Base-by-base conservation (phyloP, 257 asterid species). In the Orobanche coerulescens region DNA sequence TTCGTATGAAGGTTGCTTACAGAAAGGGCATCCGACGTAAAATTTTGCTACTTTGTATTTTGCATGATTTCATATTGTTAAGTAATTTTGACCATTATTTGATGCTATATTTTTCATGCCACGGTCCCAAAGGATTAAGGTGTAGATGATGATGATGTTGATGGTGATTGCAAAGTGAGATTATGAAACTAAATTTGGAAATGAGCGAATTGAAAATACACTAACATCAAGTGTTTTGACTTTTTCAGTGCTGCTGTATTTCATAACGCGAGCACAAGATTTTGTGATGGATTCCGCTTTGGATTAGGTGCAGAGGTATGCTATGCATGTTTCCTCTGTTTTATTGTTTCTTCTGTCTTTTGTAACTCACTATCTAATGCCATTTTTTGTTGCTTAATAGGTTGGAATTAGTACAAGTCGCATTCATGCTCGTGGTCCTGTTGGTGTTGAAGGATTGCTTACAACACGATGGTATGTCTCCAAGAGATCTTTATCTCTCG, bases 371-470 rank as follows among this genome's bases (percentile, higher is more conserved):
- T 59, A 15, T 39, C 37, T 58, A 26, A 50, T 43, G 30, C 23
- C 23, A 23, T 28, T 64, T 58, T 18, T 33, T 57, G 40, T 43
- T 50, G 43, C 67, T 72, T 43, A 68, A 40, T 73, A 87, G 96
- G 96, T 87, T 48, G 96, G 96, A 65, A 79, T 84, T 60, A 87
- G 96, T 76, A 87, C 94, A 15, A 82, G 96, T 66, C 82, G 96
- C 73, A 84, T 87, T 61, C 96, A 87, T 74, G 96, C 96, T 39
- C 91, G 96, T 68, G 96, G 96, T 36, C 96, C 96, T 23, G 96
- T 87, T 19, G 94, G 96, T 37, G 96, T 87, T 46, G 96, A 87
- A 76, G 96, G 94, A 53, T 73, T 87, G 77, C 85, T 87, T 42
- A 87, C 96, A 16, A 87, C 92, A 13, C 70, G 95, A 75, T 87